phyloP scores from a whole-genome alignment of 306 rosid genomes.

The Medicago lupulina region DNA sequence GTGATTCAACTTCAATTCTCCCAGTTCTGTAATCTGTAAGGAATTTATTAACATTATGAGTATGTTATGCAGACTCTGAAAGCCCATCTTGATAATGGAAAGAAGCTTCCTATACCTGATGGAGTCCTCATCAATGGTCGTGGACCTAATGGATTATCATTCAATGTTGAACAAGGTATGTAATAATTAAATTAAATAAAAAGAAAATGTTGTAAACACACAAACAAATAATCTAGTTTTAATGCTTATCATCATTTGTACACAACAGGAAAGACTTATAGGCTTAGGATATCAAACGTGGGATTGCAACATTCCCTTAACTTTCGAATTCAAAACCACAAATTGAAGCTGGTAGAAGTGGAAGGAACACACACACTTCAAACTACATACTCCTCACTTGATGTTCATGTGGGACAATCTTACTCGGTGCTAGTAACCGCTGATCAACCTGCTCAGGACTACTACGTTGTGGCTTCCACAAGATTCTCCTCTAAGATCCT shows the following conservation, averaged over 20 bases:
- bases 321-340: slow-evolving; percentile 87
- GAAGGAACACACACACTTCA: slow-evolving; percentile 98
- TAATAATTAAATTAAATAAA: not conserved
- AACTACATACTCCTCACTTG: slow-evolving; percentile 81
- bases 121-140: slow-evolving; percentile 98
- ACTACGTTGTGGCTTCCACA: slow-evolving; percentile 75
- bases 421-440: slow-evolving; percentile 87
- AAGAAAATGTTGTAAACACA: not conserved
- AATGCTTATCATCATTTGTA: not conserved
- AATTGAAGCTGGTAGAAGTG: slow-evolving; percentile 85
- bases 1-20: not conserved
- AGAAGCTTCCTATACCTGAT: slow-evolving; percentile 81
- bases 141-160: slow-evolving; percentile 68
- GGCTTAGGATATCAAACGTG: slow-evolving; percentile 93
- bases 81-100: slow-evolving; percentile 74
- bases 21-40: not conserved
- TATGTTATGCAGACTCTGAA: slow-evolving; percentile 60
- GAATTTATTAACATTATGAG: not conserved
- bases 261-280: slow-evolving; percentile 86
- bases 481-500: slow-evolving; percentile 68
- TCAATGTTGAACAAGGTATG: slow-evolving; percentile 89
- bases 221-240: not conserved
- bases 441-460: slow-evolving; percentile 86
- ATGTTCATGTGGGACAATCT: slow-evolving; percentile 91
- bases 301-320: slow-evolving; percentile 88